Conservation (phyloP, 148 eudicot genomes). For the Cornus florida region DNA sequence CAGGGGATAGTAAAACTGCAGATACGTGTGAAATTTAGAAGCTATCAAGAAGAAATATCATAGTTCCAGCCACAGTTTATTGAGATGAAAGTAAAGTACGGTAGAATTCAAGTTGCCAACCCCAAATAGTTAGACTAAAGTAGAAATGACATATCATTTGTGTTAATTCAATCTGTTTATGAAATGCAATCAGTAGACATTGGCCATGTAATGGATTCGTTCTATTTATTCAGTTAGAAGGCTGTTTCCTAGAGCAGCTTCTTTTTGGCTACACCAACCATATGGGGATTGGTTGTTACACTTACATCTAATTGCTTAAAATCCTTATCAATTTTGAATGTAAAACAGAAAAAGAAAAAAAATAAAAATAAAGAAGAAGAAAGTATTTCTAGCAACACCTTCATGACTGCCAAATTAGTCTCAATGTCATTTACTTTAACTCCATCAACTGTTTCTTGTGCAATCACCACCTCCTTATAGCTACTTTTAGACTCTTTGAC, state of each 20-base stretch:
- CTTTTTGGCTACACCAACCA: neutral
- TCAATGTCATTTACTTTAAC: conserved; percentile 95
- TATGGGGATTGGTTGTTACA: neutral
- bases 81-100: conserved; percentile 5
- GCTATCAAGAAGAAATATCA: neutral
- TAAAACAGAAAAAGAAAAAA: too few relatives aligned
- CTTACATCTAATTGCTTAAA: too few relatives aligned
- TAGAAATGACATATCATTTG: neutral
- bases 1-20: conserved; percentile 75
- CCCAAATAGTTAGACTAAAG: neutral
- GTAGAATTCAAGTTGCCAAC: conserved; percentile 9
- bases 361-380: neutral
- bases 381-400: conserved; percentile 42
- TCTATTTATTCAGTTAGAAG: too few relatives aligned
- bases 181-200: neutral
- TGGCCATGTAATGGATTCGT: neutral
- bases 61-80: neutral
- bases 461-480: conserved; percentile 70
- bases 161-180: neutral
- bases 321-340: neutral
- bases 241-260: too few relatives aligned
- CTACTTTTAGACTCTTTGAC: conserved; percentile 79
- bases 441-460: conserved; percentile 86
- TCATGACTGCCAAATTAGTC: conserved; percentile 87
- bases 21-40: neutral